Conservation (phyloP, 2,329 filamentous ascomycete species). For the Aspergillus carbonarius region DNA sequence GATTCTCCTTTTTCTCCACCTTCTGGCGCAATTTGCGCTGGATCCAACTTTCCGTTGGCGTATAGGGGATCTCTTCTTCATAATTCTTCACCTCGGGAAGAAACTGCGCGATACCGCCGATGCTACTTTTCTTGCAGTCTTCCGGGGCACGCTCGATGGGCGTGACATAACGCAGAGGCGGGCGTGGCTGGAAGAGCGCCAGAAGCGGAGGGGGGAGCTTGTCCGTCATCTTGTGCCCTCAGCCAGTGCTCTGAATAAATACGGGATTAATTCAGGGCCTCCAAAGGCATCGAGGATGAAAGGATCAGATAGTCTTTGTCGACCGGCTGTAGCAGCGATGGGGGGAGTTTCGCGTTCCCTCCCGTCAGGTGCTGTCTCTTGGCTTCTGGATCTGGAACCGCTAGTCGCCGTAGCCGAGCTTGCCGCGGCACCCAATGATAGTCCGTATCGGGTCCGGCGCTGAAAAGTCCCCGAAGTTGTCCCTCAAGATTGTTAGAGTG, state of each 20-base stretch:
- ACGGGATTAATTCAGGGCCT: neutral
- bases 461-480: conserved; percentile 28
- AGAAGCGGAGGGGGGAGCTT: conserved; percentile 90
- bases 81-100: conserved; percentile 73
- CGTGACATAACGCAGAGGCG: conserved; percentile 84
- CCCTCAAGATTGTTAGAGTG: conserved; percentile 3
- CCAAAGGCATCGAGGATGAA: conserved; percentile 11
- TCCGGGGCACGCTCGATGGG: conserved; percentile 80
- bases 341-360: conserved; percentile 23
- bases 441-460: conserved; percentile 15
- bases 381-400: conserved; percentile 8
- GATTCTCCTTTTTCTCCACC: conserved; percentile 70
- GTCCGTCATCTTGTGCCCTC: conserved; percentile 73
- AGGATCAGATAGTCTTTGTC: conserved; percentile 1
- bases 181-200: conserved; percentile 91
- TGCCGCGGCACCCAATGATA: conserved; percentile 29
- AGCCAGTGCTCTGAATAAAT: neutral
- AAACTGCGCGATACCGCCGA: conserved; percentile 72
- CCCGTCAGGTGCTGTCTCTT: conserved; percentile 6
- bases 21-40: conserved; percentile 81
- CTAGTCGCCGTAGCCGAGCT: conserved; percentile 25
- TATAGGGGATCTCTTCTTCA: conserved; percentile 72
- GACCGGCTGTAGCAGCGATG: conserved; percentile 13
- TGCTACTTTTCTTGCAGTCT: conserved; percentile 70
- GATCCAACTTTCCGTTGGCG: conserved; percentile 89